These are phyloP conservation scores for Leishmania braziliensis DNA, from an alignment of 208 protist species.

Conservation along the genomic window DNA sequence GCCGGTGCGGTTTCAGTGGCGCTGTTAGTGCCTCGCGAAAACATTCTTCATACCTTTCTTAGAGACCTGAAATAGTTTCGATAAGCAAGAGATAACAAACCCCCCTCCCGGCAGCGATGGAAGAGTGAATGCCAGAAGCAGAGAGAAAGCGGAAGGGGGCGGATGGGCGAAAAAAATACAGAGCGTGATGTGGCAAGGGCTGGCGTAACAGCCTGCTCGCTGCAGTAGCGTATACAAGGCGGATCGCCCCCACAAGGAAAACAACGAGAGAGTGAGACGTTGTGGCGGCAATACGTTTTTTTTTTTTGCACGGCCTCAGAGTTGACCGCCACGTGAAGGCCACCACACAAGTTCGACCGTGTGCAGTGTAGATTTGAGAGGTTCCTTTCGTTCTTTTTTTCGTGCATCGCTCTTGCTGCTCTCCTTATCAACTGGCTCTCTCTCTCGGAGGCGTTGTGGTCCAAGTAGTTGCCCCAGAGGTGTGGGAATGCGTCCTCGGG, in stretches of 20 bases:
- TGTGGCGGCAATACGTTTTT: not conserved
- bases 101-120: not conserved
- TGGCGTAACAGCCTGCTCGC: not conserved
- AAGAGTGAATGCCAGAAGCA: not conserved
- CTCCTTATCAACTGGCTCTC: not conserved
- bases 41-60: slow-evolving; percentile 16
- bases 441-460: not conserved
- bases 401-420: not conserved
- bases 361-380: not conserved
- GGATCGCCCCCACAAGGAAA: too few relatives aligned
- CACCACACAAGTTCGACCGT: not conserved
- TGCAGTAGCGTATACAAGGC: not conserved
- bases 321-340: not conserved
- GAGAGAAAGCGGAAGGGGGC: not conserved
- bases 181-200: not conserved
- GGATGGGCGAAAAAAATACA: not conserved
- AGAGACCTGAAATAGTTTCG: slow-evolving; percentile 1
- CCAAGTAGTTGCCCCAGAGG: too few relatives aligned
- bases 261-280: not conserved
- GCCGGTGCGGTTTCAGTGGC: slow-evolving; percentile 9
- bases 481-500: not conserved
- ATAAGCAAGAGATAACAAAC: slow-evolving; percentile 10
- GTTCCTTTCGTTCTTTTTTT: not conserved
- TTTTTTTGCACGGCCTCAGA: not conserved
- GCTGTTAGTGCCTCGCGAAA: not conserved